Conservation (phyloP, 202 grass and related monocot genomes). For the Elaeis oleifera region DNA sequence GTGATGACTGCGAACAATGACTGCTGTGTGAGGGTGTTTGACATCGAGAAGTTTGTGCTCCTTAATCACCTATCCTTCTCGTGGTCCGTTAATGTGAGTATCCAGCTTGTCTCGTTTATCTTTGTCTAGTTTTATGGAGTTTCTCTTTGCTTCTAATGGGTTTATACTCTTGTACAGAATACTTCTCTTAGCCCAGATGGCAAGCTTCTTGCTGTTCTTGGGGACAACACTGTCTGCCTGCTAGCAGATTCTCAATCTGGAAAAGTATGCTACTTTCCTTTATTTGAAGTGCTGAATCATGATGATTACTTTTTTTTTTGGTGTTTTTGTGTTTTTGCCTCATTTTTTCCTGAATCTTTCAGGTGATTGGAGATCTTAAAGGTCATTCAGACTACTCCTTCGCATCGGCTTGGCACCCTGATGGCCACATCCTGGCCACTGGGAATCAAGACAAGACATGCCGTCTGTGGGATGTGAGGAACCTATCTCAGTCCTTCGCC, state of each 20-base stretch:
- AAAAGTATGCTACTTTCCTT: slow-evolving; percentile 29
- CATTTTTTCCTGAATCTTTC: not conserved
- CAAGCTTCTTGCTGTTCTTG: slow-evolving; percentile 61
- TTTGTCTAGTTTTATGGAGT: not conserved
- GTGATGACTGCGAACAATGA: slow-evolving; percentile 58
- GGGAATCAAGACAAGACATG: slow-evolving; percentile 81
- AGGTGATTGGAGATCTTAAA: slow-evolving; percentile 32
- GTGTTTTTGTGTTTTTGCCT: too few species aligned
- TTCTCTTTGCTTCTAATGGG: slow-evolving; percentile 6
- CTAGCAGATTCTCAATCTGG: slow-evolving; percentile 66
- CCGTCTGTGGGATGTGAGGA: slow-evolving; percentile 62
- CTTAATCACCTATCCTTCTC: slow-evolving; percentile 29
- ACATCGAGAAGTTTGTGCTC: slow-evolving; percentile 30
- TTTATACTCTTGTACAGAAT: slow-evolving; percentile 20
- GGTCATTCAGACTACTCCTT: slow-evolving; percentile 77
- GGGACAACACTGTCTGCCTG: slow-evolving; percentile 56
- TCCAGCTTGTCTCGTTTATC: not conserved
- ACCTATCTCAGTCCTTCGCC: slow-evolving; percentile 35
- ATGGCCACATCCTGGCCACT: slow-evolving; percentile 34
- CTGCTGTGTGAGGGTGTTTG: slow-evolving; percentile 35
- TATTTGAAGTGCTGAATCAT: too few species aligned
- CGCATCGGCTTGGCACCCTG: slow-evolving; percentile 58
- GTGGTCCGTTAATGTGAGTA: slow-evolving; percentile 75
- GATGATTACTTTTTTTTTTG: too few species aligned
- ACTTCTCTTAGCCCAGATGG: slow-evolving; percentile 52